Conservation (phyloP, 2,329 filamentous ascomycete species). For the Colletotrichum kahawae region DNA sequence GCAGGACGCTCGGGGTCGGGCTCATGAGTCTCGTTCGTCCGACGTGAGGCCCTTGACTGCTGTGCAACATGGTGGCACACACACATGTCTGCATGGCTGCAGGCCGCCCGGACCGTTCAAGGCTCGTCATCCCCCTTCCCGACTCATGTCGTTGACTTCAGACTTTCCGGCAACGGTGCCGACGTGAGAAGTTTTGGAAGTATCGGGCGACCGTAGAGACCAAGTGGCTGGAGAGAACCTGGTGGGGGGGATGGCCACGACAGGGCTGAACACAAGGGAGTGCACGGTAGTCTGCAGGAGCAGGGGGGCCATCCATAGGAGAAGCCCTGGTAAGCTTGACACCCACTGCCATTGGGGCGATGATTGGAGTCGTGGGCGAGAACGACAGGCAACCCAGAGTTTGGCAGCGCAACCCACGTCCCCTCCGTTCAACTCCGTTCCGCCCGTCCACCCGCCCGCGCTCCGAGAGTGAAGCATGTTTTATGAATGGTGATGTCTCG, state of each 20-base stretch:
- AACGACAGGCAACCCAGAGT: background rate
- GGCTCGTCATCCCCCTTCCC: background rate
- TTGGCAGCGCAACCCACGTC: background rate
- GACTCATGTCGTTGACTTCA: slow-evolving; percentile 3
- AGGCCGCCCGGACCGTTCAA: background rate
- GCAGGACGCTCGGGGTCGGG: background rate
- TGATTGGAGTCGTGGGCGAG: background rate
- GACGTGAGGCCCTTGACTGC: background rate
- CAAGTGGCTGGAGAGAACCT: background rate
- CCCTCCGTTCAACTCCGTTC: background rate
- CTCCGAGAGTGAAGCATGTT: background rate
- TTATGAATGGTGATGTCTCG: background rate
- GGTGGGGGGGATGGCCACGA: background rate
- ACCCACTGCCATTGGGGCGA: background rate
- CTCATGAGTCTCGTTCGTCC: slow-evolving; percentile 9
- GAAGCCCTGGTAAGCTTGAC: background rate
- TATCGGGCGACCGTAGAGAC: background rate
- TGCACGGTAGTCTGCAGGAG: background rate
- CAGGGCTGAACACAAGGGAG: background rate
- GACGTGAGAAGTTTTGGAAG: slow-evolving; percentile 3
- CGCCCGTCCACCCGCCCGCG: background rate
- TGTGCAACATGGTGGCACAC: background rate
- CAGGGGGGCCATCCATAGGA: background rate
- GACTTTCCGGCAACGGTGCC: background rate
- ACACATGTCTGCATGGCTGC: background rate